Conservation (phyloP, 2,329 filamentous ascomycete genomes). For the Colletotrichum noveboracense region DNA sequence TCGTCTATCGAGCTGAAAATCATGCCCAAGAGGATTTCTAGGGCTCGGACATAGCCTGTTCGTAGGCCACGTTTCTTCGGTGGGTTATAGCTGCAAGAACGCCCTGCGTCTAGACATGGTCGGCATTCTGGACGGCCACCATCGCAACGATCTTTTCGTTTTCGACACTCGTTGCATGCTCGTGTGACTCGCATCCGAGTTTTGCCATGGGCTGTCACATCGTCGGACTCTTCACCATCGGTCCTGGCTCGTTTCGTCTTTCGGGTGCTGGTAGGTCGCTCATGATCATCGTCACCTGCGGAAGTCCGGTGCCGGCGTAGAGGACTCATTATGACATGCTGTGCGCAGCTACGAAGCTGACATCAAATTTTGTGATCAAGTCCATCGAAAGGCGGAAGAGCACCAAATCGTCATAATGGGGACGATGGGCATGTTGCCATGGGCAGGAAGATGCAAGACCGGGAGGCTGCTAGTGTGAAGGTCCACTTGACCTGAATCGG, state of each 20-base stretch:
- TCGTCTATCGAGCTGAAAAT: neutral
- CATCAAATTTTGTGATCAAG: neutral
- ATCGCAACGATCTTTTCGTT: slow-evolving; percentile 5
- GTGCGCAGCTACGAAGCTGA: neutral
- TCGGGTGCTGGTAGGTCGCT: neutral
- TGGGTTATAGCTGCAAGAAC: slow-evolving; percentile 27
- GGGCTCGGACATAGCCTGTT: slow-evolving; percentile 9
- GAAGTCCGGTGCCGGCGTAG: neutral
- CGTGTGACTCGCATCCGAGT: neutral
- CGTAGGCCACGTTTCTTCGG: slow-evolving; percentile 13
- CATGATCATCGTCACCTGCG: neutral
- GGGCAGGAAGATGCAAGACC: neutral
- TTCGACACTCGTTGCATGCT: slow-evolving; percentile 6
- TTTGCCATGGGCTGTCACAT: neutral
- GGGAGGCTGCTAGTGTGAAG: neutral
- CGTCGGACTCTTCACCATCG: neutral
- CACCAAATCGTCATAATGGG: neutral
- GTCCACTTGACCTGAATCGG: neutral
- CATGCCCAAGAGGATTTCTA: slow-evolving; percentile 8
- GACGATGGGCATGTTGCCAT: neutral
- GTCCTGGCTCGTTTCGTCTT: neutral
- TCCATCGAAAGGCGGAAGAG: neutral
- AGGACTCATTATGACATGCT: neutral
- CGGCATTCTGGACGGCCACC: neutral
- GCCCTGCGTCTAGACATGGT: neutral